Percentiles rank a stretch among this genome's conserved stretches.
Conservation (phyloP, 306 rosid species). For the Citrullus mucosospermus region DNA sequence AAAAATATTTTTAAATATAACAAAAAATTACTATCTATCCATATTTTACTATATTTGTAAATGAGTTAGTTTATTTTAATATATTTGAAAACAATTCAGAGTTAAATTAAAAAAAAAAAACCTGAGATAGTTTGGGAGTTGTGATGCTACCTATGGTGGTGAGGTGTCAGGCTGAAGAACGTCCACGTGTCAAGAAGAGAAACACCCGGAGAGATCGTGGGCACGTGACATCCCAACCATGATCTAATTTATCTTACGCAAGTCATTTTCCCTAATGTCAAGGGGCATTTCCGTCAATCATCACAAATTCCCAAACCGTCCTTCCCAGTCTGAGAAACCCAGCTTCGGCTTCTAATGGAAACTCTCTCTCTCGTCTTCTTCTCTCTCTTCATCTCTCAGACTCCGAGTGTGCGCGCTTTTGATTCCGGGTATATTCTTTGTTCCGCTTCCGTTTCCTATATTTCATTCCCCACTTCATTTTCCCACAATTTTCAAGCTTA, state of each 20-base stretch:
- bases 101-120: too few species aligned
- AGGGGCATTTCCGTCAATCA: slow-evolving; percentile 19
- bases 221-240: slow-evolving; percentile 10
- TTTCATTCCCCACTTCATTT: slow-evolving; percentile 13
- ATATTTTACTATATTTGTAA: too few species aligned
- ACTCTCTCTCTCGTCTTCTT: background rate
- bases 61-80: too few species aligned
- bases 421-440: slow-evolving; percentile 40
- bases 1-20: too few species aligned
- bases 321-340: background rate
- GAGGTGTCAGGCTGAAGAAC: background rate
- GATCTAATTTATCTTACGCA: background rate
- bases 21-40: too few species aligned
- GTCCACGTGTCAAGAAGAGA: slow-evolving; percentile 16
- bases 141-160: background rate
- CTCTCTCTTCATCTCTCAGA: background rate
- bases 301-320: slow-evolving; percentile 22
- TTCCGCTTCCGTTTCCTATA: slow-evolving; percentile 26
- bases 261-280: background rate
- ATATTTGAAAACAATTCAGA: too few species aligned
- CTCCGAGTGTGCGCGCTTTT: background rate
- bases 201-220: slow-evolving; percentile 11
- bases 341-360: background rate
- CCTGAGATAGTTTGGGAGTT: background rate
- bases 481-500: background rate